phyloP scores from a whole-genome alignment of 2,329 filamentous ascomycete species.

The Fusarium abutilonis region DNA sequence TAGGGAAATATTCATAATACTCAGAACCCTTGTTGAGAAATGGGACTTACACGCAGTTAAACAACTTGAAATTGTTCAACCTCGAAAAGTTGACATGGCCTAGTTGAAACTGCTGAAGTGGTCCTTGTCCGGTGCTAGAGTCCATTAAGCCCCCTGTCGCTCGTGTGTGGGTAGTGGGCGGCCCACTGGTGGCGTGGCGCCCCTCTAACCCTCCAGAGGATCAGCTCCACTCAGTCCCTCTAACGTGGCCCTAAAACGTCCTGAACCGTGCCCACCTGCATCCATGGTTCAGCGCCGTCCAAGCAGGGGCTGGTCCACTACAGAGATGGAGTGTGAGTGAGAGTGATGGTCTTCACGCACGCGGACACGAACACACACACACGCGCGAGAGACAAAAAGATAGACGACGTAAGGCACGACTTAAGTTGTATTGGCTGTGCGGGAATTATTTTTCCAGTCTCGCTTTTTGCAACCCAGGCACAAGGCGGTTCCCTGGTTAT shows the following conservation, averaged over 20 bases:
- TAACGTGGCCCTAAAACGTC: slow-evolving; percentile 29
- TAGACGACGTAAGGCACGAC: slow-evolving; percentile 33
- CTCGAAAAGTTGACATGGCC: no score
- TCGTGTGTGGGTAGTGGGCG: slow-evolving; percentile 7
- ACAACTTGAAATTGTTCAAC: slow-evolving; percentile 6
- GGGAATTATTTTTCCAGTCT: slow-evolving; percentile 26
- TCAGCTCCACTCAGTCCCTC: neutral
- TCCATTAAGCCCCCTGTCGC: slow-evolving; percentile 22
- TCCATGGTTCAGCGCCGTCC: slow-evolving; percentile 7
- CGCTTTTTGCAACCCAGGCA: slow-evolving; percentile 5
- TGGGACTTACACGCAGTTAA: neutral
- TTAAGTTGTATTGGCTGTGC: slow-evolving; percentile 36
- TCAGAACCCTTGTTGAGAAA: neutral
- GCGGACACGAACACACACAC: no score
- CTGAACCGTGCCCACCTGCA: slow-evolving; percentile 18
- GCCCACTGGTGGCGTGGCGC: slow-evolving; percentile 4
- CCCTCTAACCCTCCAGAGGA: neutral
- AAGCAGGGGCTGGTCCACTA: slow-evolving; percentile 8
- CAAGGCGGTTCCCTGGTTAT: neutral
- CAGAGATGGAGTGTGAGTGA: neutral
- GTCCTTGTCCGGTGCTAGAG: slow-evolving; percentile 35
- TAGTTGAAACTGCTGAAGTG: slow-evolving; percentile 28
- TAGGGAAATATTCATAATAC: neutral
- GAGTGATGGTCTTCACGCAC: neutral
- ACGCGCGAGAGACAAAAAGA: neutral